Conservation (phyloP, 148 eudicot species). For the Nepenthes mirabilis region DNA sequence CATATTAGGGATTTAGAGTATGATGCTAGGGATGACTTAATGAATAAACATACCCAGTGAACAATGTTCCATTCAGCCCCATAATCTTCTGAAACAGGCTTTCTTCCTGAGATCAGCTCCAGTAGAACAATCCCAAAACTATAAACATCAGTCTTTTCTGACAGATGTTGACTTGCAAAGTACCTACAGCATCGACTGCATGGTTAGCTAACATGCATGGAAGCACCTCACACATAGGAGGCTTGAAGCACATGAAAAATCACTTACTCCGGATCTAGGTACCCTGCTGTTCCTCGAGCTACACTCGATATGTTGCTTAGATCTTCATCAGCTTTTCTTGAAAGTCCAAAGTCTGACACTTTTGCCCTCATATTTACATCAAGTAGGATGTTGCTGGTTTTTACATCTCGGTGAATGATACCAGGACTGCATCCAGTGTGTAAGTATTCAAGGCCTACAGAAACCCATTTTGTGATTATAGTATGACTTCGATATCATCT, state of each 20-base stretch:
- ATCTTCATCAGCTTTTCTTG: slow-evolving; percentile 84
- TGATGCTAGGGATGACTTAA: not conserved
- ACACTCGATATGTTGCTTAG: slow-evolving; percentile 78
- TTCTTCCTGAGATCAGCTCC: slow-evolving; percentile 88
- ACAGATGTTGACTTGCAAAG: slow-evolving; percentile 74
- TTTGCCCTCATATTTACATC: slow-evolving; percentile 97
- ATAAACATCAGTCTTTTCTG: slow-evolving; percentile 86
- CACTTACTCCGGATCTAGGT: slow-evolving; percentile 94
- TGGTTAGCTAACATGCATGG: not conserved
- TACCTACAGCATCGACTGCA: slow-evolving; percentile 33
- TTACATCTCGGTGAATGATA: slow-evolving; percentile 90
- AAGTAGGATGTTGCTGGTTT: slow-evolving; percentile 92
- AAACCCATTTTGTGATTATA: not conserved
- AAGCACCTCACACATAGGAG: not conserved
- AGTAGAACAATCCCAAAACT: slow-evolving; percentile 89
- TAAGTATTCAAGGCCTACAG: slow-evolving; percentile 80
- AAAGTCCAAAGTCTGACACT: slow-evolving; percentile 91
- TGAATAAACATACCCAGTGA: slow-evolving; percentile 63
- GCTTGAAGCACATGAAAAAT: slow-evolving; percentile 1
- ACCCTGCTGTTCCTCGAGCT: slow-evolving; percentile 90
- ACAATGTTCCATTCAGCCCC: slow-evolving; percentile 89
- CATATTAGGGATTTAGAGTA: too few species aligned
- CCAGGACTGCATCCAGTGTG: slow-evolving; percentile 97
- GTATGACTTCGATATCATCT: not conserved
- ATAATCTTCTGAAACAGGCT: slow-evolving; percentile 71